A percentile compares a stretch with the other conserved stretches of the same genome.
These are phyloP conservation scores for Gomphus sp. DNA, from an alignment of 1,284 basidiomycete species.

Conservation along the genomic window DNA sequence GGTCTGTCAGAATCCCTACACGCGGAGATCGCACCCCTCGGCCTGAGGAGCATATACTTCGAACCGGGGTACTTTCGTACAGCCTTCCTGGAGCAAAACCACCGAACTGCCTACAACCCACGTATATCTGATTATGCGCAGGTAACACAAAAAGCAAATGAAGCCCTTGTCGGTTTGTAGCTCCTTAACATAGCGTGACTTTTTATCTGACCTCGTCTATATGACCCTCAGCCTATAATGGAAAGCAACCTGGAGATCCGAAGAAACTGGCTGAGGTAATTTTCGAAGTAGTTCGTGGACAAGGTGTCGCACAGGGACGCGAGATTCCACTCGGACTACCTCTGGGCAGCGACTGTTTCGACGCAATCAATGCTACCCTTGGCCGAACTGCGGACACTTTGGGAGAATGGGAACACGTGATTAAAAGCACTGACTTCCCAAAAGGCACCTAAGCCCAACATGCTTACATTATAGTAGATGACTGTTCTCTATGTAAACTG, in stretches of 20 bases:
- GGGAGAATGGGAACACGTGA: slow-evolving; percentile 13
- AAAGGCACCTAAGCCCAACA: too few relatives aligned
- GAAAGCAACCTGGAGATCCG: slow-evolving; percentile 28
- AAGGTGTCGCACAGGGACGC: slow-evolving; percentile 24
- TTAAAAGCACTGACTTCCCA: neutral
- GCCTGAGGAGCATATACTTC: slow-evolving; percentile 31
- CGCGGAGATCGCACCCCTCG: slow-evolving; percentile 31
- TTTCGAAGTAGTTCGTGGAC: slow-evolving; percentile 24
- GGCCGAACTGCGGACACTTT: neutral
- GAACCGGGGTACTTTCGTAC: slow-evolving; percentile 39
- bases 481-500: too few relatives aligned
- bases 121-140: slow-evolving; percentile 32
- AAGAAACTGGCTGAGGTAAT: slow-evolving; percentile 23
- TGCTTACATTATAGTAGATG: too few relatives aligned
- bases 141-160: slow-evolving; percentile 20
- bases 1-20: slow-evolving; percentile 29
- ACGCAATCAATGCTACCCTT: neutral
- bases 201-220: neutral
- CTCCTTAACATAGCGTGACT: neutral
- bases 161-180: slow-evolving; percentile 19
- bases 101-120: slow-evolving; percentile 22
- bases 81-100: slow-evolving; percentile 23
- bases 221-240: slow-evolving; percentile 19
- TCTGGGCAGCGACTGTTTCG: slow-evolving; percentile 11
- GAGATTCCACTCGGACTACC: slow-evolving; percentile 18